These are phyloP conservation scores for Albugo laibachii DNA, from an alignment of 352 stramenopile genomes.

Conservation along the genomic window DNA sequence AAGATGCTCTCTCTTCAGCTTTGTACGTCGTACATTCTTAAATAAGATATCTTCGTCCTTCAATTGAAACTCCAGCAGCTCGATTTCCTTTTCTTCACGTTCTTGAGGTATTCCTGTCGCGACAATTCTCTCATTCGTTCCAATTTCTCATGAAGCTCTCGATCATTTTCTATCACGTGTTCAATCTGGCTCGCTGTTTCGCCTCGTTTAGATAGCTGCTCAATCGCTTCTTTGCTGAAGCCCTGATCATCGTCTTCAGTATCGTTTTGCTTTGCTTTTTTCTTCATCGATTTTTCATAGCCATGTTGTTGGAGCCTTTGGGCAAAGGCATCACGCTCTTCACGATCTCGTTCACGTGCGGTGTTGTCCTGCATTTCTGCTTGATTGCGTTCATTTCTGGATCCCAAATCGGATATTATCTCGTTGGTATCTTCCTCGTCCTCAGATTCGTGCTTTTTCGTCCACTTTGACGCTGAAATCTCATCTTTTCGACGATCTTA, in stretches of 20 bases:
- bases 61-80: slow-evolving; percentile 77
- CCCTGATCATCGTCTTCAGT: slow-evolving; percentile 10
- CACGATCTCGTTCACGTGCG: slow-evolving; percentile 7
- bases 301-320: slow-evolving; percentile 55
- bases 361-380: slow-evolving; percentile 7
- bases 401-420: too few relatives aligned
- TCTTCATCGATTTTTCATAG: slow-evolving; percentile 43
- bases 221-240: slow-evolving; percentile 58
- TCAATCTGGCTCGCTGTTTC: slow-evolving; percentile 17
- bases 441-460: too few relatives aligned
- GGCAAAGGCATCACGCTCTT: slow-evolving; percentile 64
- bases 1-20: slow-evolving; percentile 63
- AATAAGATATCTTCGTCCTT: slow-evolving; percentile 73
- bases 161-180: slow-evolving; percentile 6
- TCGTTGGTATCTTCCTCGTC: too few relatives aligned
- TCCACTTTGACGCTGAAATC: too few relatives aligned
- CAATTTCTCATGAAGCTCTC: slow-evolving; percentile 34
- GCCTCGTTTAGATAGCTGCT: slow-evolving; percentile 63
- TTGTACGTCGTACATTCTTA: slow-evolving; percentile 42
- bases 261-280: slow-evolving; percentile 13
- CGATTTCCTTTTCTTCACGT: slow-evolving; percentile 92
- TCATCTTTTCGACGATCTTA: too few relatives aligned
- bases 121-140: slow-evolving; percentile 78
- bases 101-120: slow-evolving; percentile 93
- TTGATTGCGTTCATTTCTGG: background rate